A percentile compares a stretch with the other conserved stretches of the same genome.
Evolutionary conservation across 306 rosid genomes (phyloP).

Genomic region (Calophaca sinica): DNA sequence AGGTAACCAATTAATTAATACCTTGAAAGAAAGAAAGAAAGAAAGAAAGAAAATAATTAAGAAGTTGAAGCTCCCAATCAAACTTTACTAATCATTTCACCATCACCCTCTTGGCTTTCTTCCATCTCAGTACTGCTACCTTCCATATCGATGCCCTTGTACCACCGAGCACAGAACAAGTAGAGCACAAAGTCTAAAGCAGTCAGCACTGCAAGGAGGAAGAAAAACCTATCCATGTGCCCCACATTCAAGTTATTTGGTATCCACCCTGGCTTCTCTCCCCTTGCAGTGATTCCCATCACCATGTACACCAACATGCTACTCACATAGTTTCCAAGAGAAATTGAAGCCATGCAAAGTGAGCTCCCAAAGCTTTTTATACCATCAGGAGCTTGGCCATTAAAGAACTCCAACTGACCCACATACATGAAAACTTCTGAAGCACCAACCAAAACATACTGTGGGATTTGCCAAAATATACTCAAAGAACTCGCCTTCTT

Average conservation of each 20-base stretch:
- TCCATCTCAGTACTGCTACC: neutral
- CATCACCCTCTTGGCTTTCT: neutral
- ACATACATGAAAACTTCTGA: slow-evolving; percentile 72
- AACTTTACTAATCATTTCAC: slow-evolving; percentile 1
- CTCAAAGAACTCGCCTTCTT: slow-evolving; percentile 52
- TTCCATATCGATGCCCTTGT: slow-evolving; percentile 34
- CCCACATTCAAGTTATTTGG: slow-evolving; percentile 59
- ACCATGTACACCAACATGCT: slow-evolving; percentile 56
- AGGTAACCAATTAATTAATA: neutral
- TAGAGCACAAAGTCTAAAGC: slow-evolving; percentile 58
- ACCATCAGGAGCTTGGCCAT: slow-evolving; percentile 67
- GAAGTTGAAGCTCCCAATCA: slow-evolving; percentile 18
- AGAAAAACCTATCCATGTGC: slow-evolving; percentile 63
- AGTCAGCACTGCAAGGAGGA: slow-evolving; percentile 55
- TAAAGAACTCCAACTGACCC: slow-evolving; percentile 65
- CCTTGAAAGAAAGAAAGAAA: neutral
- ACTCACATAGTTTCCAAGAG: slow-evolving; percentile 67
- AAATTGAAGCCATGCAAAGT: slow-evolving; percentile 73
- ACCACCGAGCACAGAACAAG: slow-evolving; percentile 55
- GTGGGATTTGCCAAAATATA: slow-evolving; percentile 62
- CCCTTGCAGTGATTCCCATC: slow-evolving; percentile 55
- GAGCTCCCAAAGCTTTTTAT: slow-evolving; percentile 70
- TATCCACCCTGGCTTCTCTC: slow-evolving; percentile 57
- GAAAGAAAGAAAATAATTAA: neutral
- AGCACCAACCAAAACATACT: slow-evolving; percentile 65